Percentiles rank a stretch among this genome's conserved stretches.
Evolutionary conservation across 208 protist genomes (phyloP).

Genomic region (Sergeia podlipaevii): DNA sequence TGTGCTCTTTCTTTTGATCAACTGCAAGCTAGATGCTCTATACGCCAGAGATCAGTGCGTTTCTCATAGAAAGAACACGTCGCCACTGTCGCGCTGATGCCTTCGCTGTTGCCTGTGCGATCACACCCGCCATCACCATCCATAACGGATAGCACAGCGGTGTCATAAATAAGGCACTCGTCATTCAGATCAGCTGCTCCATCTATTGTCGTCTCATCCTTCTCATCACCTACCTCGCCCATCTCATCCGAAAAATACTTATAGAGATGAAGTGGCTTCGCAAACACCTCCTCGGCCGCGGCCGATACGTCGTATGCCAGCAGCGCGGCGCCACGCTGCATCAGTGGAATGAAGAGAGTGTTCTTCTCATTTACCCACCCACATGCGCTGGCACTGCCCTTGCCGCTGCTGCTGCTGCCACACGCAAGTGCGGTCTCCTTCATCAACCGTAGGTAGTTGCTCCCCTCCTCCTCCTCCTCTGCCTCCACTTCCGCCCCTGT

Average conservation of each 20-base stretch:
- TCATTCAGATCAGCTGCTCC: conserved; percentile 11
- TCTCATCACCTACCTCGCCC: neutral
- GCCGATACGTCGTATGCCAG: conserved; percentile 45
- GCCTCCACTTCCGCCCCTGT: too few species aligned
- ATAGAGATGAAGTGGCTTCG: conserved; percentile 9
- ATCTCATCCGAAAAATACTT: conserved; percentile 11
- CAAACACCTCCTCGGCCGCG: conserved; percentile 34
- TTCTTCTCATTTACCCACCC: conserved; percentile 43
- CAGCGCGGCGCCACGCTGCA: conserved; percentile 81
- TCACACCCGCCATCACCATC: neutral
- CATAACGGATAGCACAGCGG: conserved; percentile 24
- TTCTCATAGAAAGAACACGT: conserved; percentile 84
- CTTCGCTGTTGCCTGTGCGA: neutral
- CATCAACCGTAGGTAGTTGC: neutral
- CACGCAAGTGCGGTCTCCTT: neutral
- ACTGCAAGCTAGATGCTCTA: too few species aligned
- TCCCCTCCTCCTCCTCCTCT: too few species aligned
- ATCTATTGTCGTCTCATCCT: neutral
- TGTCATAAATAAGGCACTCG: conserved; percentile 72
- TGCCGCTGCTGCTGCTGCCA: neutral
- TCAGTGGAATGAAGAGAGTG: conserved; percentile 66
- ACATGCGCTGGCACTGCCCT: conserved; percentile 2
- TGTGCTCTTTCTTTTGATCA: too few species aligned
- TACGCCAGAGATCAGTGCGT: conserved; percentile 51
- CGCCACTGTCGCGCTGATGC: conserved; percentile 16